phyloP scores from a whole-genome alignment of 2,329 filamentous ascomycete genomes.

The Aureobasidium sp. region DNA sequence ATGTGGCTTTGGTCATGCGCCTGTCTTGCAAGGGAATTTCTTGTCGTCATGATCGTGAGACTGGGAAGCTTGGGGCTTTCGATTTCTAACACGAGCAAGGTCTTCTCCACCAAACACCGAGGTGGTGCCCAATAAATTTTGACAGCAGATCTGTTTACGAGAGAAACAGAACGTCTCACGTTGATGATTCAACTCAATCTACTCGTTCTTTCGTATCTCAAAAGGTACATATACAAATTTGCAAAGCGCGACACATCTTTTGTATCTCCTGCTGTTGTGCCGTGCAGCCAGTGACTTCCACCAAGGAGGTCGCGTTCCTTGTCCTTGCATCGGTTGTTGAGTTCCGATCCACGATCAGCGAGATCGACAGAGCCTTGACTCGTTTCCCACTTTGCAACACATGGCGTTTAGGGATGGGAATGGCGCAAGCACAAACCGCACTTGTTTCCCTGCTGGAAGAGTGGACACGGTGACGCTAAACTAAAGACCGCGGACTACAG shows the following conservation, averaged over 20 bases:
- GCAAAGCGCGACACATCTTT: background rate
- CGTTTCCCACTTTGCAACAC: background rate
- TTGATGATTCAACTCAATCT: background rate
- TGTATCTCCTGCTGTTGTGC: background rate
- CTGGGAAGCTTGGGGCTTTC: background rate
- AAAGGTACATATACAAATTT: background rate
- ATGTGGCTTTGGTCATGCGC: conserved; percentile 1
- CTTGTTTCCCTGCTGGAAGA: background rate
- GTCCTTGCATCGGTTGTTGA: background rate
- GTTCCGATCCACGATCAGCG: conserved; percentile 3
- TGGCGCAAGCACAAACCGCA: background rate
- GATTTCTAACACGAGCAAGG: conserved; percentile 4
- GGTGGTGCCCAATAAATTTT: background rate
- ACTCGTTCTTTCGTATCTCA: background rate
- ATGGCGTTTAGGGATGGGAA: background rate
- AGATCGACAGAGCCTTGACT: conserved; percentile 5
- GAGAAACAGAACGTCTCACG: background rate
- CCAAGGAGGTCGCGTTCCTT: background rate
- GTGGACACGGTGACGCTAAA: background rate
- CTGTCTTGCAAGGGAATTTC: background rate
- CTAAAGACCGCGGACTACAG: background rate
- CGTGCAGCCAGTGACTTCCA: conserved; percentile 3
- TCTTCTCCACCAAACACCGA: conserved; percentile 8
- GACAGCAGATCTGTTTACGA: background rate
- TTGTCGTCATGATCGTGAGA: conserved; percentile 5